Conservation (phyloP, 345 rosid species). For the Rhodamnia argentea region DNA sequence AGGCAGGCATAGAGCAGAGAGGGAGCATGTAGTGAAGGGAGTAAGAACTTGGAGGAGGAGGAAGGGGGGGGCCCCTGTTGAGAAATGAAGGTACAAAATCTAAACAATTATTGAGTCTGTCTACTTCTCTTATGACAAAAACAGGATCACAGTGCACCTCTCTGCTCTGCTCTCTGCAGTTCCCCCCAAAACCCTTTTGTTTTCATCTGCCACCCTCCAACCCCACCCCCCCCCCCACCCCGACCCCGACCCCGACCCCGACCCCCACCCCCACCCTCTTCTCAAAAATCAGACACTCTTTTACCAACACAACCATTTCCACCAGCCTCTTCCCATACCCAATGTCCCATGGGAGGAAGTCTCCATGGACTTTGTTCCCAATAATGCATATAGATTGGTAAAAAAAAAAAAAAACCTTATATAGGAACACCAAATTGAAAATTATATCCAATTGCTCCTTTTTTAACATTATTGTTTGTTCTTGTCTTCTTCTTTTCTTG, state of each 20-base stretch:
- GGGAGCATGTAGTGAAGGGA: not conserved
- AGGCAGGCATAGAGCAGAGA: not conserved
- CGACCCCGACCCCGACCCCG: not conserved
- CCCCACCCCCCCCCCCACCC: not conserved
- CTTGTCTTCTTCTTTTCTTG: not conserved
- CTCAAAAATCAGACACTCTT: not conserved
- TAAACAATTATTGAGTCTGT: conserved; percentile 28
- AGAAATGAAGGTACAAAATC: conserved; percentile 28
- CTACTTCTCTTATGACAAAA: conserved; percentile 18
- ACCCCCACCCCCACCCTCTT: not conserved
- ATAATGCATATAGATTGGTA: not conserved
- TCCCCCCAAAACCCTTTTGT: not conserved
- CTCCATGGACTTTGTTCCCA: not conserved
- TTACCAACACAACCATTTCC: not conserved
- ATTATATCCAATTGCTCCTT: not conserved
- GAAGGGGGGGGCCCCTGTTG: conserved; percentile 13
- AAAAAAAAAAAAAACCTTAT: not conserved
- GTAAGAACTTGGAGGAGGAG: not conserved
- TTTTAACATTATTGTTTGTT: not conserved
- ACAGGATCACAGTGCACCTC: not conserved
- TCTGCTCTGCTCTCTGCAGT: not conserved
- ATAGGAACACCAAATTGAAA: not conserved
- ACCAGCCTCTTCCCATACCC: not conserved
- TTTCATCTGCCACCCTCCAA: not conserved
- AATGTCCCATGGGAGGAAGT: not conserved